phyloP scores from a whole-genome alignment of 139 green algal species.

The Tetraselmis striata region DNA sequence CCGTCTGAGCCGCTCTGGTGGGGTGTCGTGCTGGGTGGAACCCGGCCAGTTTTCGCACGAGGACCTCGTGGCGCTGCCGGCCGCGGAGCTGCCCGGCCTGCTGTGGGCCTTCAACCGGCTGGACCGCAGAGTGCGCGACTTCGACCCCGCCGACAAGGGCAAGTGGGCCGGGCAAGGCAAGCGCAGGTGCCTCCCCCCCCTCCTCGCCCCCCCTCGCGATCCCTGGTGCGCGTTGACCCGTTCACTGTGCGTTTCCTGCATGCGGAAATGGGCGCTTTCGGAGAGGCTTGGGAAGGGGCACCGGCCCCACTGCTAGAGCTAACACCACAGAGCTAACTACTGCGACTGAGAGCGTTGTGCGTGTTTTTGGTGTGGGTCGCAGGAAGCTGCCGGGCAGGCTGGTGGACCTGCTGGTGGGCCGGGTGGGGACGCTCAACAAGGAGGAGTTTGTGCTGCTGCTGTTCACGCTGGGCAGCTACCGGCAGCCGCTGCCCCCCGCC shows the following conservation, averaged over 20 bases:
- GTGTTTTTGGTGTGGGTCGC: no score
- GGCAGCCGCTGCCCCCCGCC: not conserved
- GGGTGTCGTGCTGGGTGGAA: no score
- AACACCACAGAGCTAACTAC: no score
- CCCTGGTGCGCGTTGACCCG: no score
- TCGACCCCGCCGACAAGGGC: not conserved
- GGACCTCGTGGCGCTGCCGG: not conserved
- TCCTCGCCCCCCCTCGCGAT: no score
- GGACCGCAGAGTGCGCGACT: not conserved
- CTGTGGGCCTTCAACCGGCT: not conserved
- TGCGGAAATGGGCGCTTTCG: no score
- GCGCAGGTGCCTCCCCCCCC: not conserved
- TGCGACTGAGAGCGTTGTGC: no score
- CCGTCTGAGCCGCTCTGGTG: no score
- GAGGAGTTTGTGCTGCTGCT: not conserved
- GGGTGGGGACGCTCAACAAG: not conserved
- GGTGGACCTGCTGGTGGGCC: not conserved
- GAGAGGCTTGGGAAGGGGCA: no score
- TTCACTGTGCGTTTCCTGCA: no score
- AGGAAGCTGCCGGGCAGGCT: not conserved
- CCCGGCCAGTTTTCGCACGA: not conserved
- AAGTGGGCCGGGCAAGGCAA: not conserved
- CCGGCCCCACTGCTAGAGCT: no score
- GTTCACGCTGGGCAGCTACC: not conserved
- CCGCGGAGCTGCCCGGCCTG: not conserved